Base-by-base conservation (phyloP, 768 basidiomycete genomes). In the Boletus rufocinnamomeus region DNA sequence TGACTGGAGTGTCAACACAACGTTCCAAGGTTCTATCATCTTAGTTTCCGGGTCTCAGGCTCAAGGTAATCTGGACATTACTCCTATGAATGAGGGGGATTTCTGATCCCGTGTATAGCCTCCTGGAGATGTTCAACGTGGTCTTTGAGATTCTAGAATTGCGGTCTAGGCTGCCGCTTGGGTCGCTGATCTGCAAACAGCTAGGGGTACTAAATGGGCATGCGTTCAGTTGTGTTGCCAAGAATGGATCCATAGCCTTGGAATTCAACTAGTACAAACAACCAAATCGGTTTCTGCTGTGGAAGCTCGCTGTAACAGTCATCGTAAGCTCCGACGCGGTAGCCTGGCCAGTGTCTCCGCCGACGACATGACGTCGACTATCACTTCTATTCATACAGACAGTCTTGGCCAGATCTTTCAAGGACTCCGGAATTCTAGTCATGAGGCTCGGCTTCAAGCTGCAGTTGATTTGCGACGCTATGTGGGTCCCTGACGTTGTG, bases 401-500 rank as follows among this genome's bases (percentile, higher is more conserved):
- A 79, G 81, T 53, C 80, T 91, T 40, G 80, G 80, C 56, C 75
- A 82, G 51, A 88, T 92, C 62, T 92, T 91, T 62, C 79, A 80
- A 61, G 81, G 82, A 11, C 80, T 91, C 50, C 84, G 81, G 67
- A 85, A 76, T 75, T 84, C 84, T 67, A 84, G 76, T 70, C 77
- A 80, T 44, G 90, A 94, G 8, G 75, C 79, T 16, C 82, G 91
- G 51, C 69, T 80, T 41, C 84, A 88, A 68, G 82, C 89, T 56
- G 92, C 92, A 14, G 72, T 80, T 43, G 88, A 92, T 45, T 74
- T 93, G 56, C 81, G 85, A 69, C 85, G 85, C 67, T 91, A 89
- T 80, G 90, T 90, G 70, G 62, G 84, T 77, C 37, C 48, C 50
- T 52, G 38, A 27, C 66, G 25, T 58, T 25, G 40, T 57, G 43